phyloP scores from a whole-genome alignment of 108 stramenopile genomes.

The Heterococcus sp. region DNA sequence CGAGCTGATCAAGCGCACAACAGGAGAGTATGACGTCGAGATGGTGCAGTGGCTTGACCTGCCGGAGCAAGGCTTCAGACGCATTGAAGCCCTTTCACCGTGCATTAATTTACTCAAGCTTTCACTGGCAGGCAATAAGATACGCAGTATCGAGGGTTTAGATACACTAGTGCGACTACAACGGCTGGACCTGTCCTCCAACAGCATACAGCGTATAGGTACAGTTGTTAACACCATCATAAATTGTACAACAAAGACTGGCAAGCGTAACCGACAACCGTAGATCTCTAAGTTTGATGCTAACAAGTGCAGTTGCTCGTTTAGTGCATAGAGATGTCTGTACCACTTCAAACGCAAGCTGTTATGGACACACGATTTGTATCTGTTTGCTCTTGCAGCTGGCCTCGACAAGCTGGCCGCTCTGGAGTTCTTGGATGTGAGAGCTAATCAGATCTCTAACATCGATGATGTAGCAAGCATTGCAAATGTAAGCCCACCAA shows the following conservation, averaged over 20 bases:
- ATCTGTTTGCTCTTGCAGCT: background rate
- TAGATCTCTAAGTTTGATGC: no score
- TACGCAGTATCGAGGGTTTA: background rate
- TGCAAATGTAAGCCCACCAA: background rate
- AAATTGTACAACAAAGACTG: no score
- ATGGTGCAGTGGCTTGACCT: conserved; percentile 1
- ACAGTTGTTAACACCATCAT: no score
- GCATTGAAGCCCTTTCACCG: background rate
- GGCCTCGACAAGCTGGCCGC: background rate
- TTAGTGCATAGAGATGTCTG: no score
- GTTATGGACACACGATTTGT: no score
- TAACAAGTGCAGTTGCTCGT: no score
- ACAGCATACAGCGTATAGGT: background rate
- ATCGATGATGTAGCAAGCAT: background rate
- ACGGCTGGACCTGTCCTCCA: background rate
- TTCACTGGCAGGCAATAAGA: background rate
- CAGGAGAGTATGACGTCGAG: background rate
- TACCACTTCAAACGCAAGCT: no score
- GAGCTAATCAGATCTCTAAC: background rate
- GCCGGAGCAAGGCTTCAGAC: background rate
- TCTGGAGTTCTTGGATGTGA: background rate
- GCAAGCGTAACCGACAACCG: no score
- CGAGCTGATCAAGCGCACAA: background rate
- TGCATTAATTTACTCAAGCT: background rate
- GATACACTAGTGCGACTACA: background rate